Conservation (phyloP, 1,284 basidiomycete species). For the Boletus sp. region DNA sequence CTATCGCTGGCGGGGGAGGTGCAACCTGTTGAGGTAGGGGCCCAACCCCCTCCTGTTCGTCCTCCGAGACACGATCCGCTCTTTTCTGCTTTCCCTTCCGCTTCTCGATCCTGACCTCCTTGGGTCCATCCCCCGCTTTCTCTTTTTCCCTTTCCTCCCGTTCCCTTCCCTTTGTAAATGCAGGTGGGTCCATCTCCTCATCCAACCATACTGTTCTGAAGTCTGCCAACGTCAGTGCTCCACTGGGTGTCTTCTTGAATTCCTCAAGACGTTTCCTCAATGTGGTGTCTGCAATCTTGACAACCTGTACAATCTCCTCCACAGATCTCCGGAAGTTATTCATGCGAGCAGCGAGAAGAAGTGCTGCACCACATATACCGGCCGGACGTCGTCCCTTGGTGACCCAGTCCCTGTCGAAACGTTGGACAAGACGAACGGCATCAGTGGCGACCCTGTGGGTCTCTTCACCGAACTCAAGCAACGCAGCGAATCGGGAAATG, state of each 20-base stretch:
- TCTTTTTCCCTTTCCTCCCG: constrained; percentile 62
- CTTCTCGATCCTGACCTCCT: constrained; percentile 33
- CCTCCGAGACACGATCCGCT: constrained; percentile 42
- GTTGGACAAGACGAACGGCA: constrained; percentile 89
- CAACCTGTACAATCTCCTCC: constrained; percentile 96
- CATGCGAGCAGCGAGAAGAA: constrained; percentile 96
- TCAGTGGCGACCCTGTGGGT: constrained; percentile 92
- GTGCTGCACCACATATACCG: constrained; percentile 95
- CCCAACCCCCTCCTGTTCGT: constrained; percentile 38
- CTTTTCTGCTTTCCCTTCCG: constrained; percentile 43
- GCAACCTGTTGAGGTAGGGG: constrained; percentile 15
- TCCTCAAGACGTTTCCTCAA: constrained; percentile 94
- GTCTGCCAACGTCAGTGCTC: constrained; percentile 84
- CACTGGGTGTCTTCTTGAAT: constrained; percentile 89
- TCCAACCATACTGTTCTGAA: constrained; percentile 92
- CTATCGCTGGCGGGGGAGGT: constrained; percentile 39
- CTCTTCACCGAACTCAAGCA: constrained; percentile 96
- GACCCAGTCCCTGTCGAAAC: constrained; percentile 99
- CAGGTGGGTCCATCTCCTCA: constrained; percentile 89
- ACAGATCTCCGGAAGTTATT: constrained; percentile 94
- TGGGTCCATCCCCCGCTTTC: constrained; percentile 36
- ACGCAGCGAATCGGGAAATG: constrained; percentile 94
- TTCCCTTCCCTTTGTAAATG: constrained; percentile 75
- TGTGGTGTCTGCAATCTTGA: constrained; percentile 96
- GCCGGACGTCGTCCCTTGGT: constrained; percentile 92